phyloP scores from a whole-genome alignment of 495 filamentous ascomycete species.

The Aspergillus avenaceus region DNA sequence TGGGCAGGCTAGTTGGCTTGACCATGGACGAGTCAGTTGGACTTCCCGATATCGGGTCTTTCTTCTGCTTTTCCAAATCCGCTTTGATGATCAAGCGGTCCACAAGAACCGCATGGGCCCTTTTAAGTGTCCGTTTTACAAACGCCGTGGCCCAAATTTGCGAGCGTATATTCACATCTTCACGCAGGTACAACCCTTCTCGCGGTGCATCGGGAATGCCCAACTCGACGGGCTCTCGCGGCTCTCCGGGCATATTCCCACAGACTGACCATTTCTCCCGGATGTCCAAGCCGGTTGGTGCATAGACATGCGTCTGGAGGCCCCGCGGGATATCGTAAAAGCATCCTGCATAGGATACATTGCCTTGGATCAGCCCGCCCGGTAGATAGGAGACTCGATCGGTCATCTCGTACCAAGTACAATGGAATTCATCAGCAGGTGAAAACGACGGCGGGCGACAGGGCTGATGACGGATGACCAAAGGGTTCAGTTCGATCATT shows the following conservation, averaged over 20 bases:
- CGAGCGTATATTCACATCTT: constrained; percentile 74
- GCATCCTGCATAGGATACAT: constrained; percentile 68
- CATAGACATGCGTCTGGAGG: constrained; percentile 71
- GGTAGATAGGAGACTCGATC: constrained; percentile 73
- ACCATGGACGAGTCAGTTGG: background rate
- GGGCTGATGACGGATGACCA: constrained; percentile 64
- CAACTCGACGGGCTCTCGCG: constrained; percentile 52
- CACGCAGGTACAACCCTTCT: constrained; percentile 66
- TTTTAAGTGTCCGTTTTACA: constrained; percentile 72
- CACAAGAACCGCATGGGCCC: constrained; percentile 62
- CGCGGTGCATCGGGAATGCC: constrained; percentile 43
- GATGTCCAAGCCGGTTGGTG: constrained; percentile 64
- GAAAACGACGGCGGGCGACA: constrained; percentile 61
- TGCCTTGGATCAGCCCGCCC: constrained; percentile 52
- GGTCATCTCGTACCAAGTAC: constrained; percentile 59
- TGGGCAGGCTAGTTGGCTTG: background rate
- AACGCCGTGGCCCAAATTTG: constrained; percentile 68
- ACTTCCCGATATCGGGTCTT: background rate
- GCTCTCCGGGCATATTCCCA: constrained; percentile 62
- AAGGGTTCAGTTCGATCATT: constrained; percentile 80
- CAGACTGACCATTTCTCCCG: constrained; percentile 59
- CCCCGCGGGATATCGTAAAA: constrained; percentile 68
- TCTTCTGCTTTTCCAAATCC: constrained; percentile 12
- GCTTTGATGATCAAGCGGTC: constrained; percentile 61
- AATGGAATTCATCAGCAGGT: constrained; percentile 60